Evolutionary conservation across 331 rosid species (phyloP).

Genomic region (Telfairia occidentalis): DNA sequence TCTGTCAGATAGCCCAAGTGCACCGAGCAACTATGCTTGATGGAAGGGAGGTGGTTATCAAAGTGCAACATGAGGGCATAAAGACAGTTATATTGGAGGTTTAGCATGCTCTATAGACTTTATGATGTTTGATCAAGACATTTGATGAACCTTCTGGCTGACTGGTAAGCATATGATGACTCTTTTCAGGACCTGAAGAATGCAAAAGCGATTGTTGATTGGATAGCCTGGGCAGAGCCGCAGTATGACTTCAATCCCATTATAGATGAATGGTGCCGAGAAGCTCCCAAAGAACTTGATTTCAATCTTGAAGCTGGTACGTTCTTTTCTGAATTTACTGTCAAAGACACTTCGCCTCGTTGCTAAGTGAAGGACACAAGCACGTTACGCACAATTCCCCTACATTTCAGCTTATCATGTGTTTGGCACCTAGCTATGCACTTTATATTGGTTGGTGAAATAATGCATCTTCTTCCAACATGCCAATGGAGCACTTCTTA

Average conservation of each 20-base stretch:
- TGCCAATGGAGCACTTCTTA: neutral
- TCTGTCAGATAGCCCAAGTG: slow-evolving; percentile 91
- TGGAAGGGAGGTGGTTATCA: slow-evolving; percentile 86
- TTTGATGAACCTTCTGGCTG: slow-evolving; percentile 15
- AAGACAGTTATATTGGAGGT: slow-evolving; percentile 86
- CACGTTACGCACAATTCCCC: neutral
- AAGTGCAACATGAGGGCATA: slow-evolving; percentile 90
- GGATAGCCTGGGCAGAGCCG: slow-evolving; percentile 99
- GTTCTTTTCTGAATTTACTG: slow-evolving; percentile 15
- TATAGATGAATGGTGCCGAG: slow-evolving; percentile 99
- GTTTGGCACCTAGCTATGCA: neutral
- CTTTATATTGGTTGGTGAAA: neutral
- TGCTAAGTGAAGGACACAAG: neutral
- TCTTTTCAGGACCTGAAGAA: slow-evolving; percentile 77
- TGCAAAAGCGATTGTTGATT: slow-evolving; percentile 84
- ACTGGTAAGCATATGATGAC: slow-evolving; percentile 15
- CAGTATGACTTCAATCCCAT: slow-evolving; percentile 86
- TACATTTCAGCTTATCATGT: neutral
- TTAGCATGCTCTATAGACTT: slow-evolving; percentile 20
- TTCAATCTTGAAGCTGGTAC: slow-evolving; percentile 91
- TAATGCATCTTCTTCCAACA: neutral
- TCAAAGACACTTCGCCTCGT: slow-evolving; percentile 9
- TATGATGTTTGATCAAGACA: slow-evolving; percentile 17
- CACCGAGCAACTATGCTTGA: slow-evolving; percentile 83
- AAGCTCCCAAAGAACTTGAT: slow-evolving; percentile 96